Percentiles rank a stretch among this genome's conserved stretches.
phyloP scores from a whole-genome alignment of 1,284 basidiomycete genomes.

The Volvariella surrecta region DNA sequence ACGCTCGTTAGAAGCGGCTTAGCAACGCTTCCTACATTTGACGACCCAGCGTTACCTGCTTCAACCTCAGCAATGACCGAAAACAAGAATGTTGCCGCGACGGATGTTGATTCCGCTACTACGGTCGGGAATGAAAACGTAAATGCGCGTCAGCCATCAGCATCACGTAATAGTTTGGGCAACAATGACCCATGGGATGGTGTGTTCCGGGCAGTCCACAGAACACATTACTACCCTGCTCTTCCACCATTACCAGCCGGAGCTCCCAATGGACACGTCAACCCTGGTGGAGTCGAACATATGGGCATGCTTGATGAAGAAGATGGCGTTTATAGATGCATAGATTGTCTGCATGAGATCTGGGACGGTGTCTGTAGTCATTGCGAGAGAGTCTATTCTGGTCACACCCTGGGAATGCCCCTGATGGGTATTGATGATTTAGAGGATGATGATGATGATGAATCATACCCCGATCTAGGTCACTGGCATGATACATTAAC shows the following conservation, averaged over 20 bases:
- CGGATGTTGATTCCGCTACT: no score
- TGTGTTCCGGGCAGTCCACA: slow-evolving; percentile 36
- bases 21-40: slow-evolving; percentile 17
- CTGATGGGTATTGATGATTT: slow-evolving; percentile 5
- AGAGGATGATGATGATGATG: slow-evolving; percentile 22
- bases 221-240: neutral
- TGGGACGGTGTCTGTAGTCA: slow-evolving; percentile 51
- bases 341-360: slow-evolving; percentile 70
- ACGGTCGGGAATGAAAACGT: no score
- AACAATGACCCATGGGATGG: slow-evolving; percentile 50
- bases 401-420: slow-evolving; percentile 22
- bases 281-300: slow-evolving; percentile 20
- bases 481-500: slow-evolving; percentile 1
- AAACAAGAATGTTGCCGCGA: slow-evolving; percentile 7
- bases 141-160: no score
- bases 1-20: slow-evolving; percentile 45
- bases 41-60: slow-evolving; percentile 12
- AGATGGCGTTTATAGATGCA: slow-evolving; percentile 62
- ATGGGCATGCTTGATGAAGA: slow-evolving; percentile 67
- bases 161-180: no score
- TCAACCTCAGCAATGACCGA: slow-evolving; percentile 14
- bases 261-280: slow-evolving; percentile 7
- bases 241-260: slow-evolving; percentile 5
- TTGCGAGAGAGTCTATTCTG: slow-evolving; percentile 51
- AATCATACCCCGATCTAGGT: slow-evolving; percentile 5